Conservation (phyloP, 1,284 basidiomycete species). For the Pascua sp. region DNA sequence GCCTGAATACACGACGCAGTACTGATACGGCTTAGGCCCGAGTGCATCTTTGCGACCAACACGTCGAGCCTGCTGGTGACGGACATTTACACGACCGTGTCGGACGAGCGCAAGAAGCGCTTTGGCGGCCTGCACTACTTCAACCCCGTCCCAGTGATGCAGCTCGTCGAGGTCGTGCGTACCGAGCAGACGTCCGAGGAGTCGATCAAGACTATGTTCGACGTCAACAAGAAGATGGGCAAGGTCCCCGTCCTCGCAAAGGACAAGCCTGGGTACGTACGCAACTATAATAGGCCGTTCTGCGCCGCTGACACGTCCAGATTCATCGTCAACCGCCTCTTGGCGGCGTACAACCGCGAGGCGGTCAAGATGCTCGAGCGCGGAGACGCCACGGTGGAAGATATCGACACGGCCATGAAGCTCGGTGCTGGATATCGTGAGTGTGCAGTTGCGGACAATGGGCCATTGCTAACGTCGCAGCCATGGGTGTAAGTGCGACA, state of each 20-base stretch:
- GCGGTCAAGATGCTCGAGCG: conserved; percentile 58
- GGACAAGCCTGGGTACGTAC: conserved; percentile 53
- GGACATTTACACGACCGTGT: conserved; percentile 51
- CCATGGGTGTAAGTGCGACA: conserved; percentile 43
- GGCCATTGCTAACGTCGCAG: conserved; percentile 12
- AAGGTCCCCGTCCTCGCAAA: conserved; percentile 56
- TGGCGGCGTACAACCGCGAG: conserved; percentile 56
- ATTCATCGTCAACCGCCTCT: conserved; percentile 57
- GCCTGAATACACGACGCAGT: not conserved
- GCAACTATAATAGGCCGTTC: not conserved
- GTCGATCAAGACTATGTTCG: conserved; percentile 51
- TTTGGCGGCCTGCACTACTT: conserved; percentile 59
- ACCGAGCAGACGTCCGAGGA: conserved; percentile 53
- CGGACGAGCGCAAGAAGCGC: conserved; percentile 39
- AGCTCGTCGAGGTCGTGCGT: conserved; percentile 57
- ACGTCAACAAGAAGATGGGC: conserved; percentile 54
- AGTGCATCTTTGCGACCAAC: conserved; percentile 55
- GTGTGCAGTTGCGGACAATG: conserved; percentile 3
- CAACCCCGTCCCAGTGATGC: conserved; percentile 55
- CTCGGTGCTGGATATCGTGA: conserved; percentile 55
- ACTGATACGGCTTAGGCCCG: conserved; percentile 16
- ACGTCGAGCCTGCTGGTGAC: conserved; percentile 55
- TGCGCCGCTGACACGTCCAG: conserved; percentile 17
- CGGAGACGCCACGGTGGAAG: conserved; percentile 57
- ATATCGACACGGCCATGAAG: conserved; percentile 60